Percentiles rank a stretch among this genome's conserved stretches.
phyloP scores from a whole-genome alignment of 306 rosid species.

The Sophora flavescens region DNA sequence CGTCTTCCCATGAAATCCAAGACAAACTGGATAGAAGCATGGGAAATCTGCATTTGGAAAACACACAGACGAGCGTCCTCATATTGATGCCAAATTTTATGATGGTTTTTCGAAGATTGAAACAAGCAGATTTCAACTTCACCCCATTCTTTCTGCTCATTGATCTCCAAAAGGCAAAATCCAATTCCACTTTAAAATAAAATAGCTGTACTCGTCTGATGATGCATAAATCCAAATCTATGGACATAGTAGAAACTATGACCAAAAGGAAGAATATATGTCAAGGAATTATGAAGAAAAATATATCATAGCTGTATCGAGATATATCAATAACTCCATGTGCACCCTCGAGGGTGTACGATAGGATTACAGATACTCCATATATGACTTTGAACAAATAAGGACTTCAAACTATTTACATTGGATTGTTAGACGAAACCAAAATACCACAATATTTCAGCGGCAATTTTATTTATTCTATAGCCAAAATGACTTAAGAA shows the following conservation, averaged over 20 bases:
- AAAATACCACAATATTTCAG: constrained; percentile 25
- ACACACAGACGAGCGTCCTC: neutral
- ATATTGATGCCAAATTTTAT: neutral
- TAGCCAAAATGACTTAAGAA: constrained; percentile 31
- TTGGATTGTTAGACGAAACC: constrained; percentile 15
- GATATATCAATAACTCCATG: constrained; percentile 32
- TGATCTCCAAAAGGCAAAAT: constrained; percentile 4
- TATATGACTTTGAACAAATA: constrained; percentile 27
- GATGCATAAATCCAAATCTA: neutral
- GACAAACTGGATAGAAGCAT: neutral
- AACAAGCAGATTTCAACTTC: neutral
- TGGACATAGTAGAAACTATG: neutral
- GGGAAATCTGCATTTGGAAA: neutral
- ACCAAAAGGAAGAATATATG: neutral
- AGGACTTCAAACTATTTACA: constrained; percentile 41
- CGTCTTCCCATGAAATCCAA: neutral
- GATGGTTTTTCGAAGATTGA: neutral
- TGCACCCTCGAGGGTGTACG: constrained; percentile 25
- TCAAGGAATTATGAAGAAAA: constrained; percentile 27
- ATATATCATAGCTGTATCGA: constrained; percentile 3
- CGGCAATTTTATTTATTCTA: constrained; percentile 31
- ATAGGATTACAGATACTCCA: constrained; percentile 26
- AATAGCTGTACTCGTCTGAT: neutral
- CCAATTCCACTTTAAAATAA: neutral
- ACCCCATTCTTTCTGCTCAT: neutral